Base-by-base conservation (phyloP, 2,329 filamentous ascomycete genomes). In the Pseudomassariella vexata region DNA sequence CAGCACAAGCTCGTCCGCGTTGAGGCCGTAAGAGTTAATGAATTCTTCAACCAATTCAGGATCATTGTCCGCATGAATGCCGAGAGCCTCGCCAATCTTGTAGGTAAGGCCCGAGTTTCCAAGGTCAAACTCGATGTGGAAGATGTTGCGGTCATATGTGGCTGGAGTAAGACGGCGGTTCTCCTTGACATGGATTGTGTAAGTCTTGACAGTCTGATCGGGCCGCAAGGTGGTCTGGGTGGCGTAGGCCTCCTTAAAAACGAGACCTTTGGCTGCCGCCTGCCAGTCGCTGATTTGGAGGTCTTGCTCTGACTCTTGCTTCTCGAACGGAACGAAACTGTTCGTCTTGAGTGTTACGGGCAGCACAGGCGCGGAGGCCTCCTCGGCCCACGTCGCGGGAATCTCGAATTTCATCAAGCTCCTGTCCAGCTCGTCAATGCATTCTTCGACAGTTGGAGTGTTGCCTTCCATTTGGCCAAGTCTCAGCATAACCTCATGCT, bases 41-140 rank as follows among this genome's bases (percentile, higher is more conserved):
- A 98, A 98, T 24, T 84, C 75, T 44, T 79, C 66, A 38, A 96
- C 82, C 40, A 92, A 74, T 27, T 69, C 65, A 28, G 80, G 72
- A 57, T 96, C 82, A 60, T 98, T 98, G 63, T 96, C 86, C 6
- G 88, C 86, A 59, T 98, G 92, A 41, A 98, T 89, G 44, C 92
- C 92, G 12, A 98, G 80, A 28, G 92, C 92, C 66, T 98, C 92
- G 36, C 92, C 92, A 50, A 98, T 96, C 56, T 94, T 86, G 65
- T 98, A 98, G 24, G 78, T 95, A 43, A 98, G 78, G 23, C 89
- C 90, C 20, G 90, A 94, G 50, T 82, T 65, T 39, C 90, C 90
- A 16, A 98, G 77, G 54, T 96, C 92, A 52, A 98, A 98, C 63
- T 98, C 92, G 41, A 98, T 96, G 66, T 98, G 92, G 82, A 98